Conservation (phyloP, 176 grass and related monocot genomes). For the Carex myosuroides region DNA sequence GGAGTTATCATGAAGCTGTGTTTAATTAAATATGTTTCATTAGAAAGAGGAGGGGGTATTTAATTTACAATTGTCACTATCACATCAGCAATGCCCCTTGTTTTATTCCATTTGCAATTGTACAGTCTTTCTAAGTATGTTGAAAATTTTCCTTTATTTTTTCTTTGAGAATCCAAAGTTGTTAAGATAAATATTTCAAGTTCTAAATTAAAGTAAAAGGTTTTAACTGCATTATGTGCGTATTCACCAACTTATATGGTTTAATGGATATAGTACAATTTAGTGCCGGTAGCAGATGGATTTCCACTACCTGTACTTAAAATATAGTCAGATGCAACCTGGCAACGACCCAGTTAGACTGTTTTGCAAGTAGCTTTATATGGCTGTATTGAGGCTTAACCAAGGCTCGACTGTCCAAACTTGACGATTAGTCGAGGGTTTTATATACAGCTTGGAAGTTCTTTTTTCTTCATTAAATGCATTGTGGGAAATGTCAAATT, state of each 20-base stretch:
- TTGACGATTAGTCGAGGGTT: background rate
- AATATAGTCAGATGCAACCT: too few relatives aligned
- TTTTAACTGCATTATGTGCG: background rate
- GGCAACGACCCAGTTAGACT: background rate
- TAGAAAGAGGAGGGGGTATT: background rate
- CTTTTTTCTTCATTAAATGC: background rate
- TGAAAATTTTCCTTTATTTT: background rate
- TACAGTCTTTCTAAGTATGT: background rate
- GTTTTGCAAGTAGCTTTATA: background rate
- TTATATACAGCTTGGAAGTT: background rate
- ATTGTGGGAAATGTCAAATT: background rate
- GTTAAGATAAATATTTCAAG: background rate
- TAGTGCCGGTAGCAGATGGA: too few relatives aligned
- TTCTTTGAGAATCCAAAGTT: background rate
- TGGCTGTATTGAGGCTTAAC: background rate
- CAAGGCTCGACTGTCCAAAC: background rate
- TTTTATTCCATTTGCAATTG: background rate
- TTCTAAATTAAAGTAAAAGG: background rate
- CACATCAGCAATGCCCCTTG: background rate
- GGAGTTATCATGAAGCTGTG: background rate
- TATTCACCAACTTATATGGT: too few relatives aligned
- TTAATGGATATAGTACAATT: too few relatives aligned
- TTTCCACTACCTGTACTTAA: too few relatives aligned
- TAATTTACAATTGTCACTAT: background rate
- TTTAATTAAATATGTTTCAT: background rate